A percentile compares a stretch with the other conserved stretches of the same genome.
These are phyloP conservation scores for Tetrapisispora nanseiensis DNA, from an alignment of 805 yeast genomes.

Conservation along the genomic window DNA sequence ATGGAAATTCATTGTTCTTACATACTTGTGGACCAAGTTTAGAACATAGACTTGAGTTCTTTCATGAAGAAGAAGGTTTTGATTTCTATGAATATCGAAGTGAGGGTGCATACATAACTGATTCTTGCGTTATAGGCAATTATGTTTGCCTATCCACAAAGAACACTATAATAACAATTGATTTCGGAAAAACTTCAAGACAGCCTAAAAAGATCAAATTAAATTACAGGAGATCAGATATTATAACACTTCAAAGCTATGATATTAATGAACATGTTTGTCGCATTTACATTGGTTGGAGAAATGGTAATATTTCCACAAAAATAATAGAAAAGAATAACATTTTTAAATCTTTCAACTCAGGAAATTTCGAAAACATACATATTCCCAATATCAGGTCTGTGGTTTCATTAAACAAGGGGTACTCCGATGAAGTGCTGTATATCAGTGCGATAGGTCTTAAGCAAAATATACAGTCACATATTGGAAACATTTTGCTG, in stretches of 20 bases:
- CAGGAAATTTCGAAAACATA: not conserved
- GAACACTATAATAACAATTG: not conserved
- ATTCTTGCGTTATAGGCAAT: not conserved
- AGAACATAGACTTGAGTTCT: not conserved
- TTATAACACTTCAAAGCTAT: not conserved
- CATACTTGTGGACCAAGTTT: not conserved
- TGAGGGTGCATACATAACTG: no score
- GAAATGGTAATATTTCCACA: not conserved
- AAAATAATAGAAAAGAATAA: not conserved
- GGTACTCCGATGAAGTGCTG: slow-evolving; percentile 3
- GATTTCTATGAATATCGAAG: not conserved
- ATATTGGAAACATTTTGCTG: not conserved
- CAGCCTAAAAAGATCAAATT: not conserved
- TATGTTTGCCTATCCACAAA: not conserved
- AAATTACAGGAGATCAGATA: not conserved
- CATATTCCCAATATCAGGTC: not conserved
- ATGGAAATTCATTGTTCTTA: not conserved
- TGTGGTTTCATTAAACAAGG: slow-evolving; percentile 7
- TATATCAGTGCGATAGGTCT: not conserved
- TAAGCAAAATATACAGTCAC: no score
- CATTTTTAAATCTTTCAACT: not conserved
- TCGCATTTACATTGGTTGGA: slow-evolving; percentile 1
- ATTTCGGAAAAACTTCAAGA: not conserved
- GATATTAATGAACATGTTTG: not conserved
- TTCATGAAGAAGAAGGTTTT: not conserved